Evolutionary conservation across 1,284 basidiomycete genomes (phyloP).

Genomic region (Cryptococcus wingfieldii): DNA sequence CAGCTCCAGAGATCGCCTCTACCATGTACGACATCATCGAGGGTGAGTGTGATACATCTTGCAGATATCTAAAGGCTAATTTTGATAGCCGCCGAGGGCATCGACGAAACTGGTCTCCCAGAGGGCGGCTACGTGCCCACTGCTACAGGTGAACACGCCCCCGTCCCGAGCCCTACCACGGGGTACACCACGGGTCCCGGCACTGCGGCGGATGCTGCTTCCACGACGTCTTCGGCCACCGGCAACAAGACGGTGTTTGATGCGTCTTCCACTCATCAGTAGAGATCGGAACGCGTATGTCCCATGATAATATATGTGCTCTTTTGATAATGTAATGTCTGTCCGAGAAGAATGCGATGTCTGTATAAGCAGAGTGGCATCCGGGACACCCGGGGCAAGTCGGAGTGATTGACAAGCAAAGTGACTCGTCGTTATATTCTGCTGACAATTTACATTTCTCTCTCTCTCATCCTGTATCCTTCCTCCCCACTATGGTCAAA

Average conservation of each 20-base stretch:
- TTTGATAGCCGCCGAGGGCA: constrained; percentile 49
- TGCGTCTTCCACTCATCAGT: constrained; percentile 6
- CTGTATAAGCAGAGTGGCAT: too few species aligned
- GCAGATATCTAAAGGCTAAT: constrained; percentile 54
- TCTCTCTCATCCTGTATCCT: neutral
- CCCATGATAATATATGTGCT: too few species aligned
- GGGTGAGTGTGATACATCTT: constrained; percentile 27
- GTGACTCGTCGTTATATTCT: neutral
- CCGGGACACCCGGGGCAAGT: too few species aligned
- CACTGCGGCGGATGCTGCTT: neutral
- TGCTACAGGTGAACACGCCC: constrained; percentile 59
- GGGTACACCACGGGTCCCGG: constrained; percentile 14
- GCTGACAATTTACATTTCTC: neutral
- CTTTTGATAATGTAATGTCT: neutral
- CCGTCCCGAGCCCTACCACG: constrained; percentile 38
- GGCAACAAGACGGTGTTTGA: constrained; percentile 30
- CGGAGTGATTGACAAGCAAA: too few species aligned
- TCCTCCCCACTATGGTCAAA: neutral
- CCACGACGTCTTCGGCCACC: neutral
- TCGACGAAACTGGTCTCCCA: constrained; percentile 63
- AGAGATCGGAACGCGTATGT: neutral
- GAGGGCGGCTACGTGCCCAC: constrained; percentile 74
- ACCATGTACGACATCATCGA: constrained; percentile 93
- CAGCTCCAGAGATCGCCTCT: constrained; percentile 92
- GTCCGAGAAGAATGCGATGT: neutral